A percentile compares a stretch with the other conserved stretches of the same genome.
Conservation (phyloP, 495 filamentous ascomycete genomes). For the Aspergillus avenaceus region DNA sequence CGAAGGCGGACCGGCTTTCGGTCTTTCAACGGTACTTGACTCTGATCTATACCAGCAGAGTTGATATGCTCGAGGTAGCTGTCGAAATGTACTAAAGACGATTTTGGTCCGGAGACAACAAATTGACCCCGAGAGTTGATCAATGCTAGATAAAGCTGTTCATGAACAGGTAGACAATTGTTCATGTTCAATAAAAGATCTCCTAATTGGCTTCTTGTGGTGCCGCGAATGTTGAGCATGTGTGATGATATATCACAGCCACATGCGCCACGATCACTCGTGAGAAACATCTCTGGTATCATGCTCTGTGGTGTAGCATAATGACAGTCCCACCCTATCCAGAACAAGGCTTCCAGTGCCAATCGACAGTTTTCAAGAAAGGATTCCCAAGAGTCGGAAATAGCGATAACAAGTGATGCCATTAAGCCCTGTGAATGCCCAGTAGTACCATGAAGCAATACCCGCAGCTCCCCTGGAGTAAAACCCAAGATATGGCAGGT, state of each 20-base stretch:
- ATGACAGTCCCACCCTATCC: slow-evolving; percentile 20
- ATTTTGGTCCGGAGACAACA: slow-evolving; percentile 27
- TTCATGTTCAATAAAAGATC: slow-evolving; percentile 8
- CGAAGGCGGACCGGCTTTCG: slow-evolving; percentile 17
- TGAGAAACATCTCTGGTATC: neutral
- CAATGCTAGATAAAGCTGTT: slow-evolving; percentile 20
- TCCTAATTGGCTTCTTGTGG: neutral
- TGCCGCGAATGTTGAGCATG: slow-evolving; percentile 17
- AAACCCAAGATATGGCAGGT: slow-evolving; percentile 20
- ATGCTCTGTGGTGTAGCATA: slow-evolving; percentile 9
- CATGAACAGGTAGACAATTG: slow-evolving; percentile 1
- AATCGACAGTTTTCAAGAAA: slow-evolving; percentile 14
- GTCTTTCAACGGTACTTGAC: slow-evolving; percentile 17
- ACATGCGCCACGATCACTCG: neutral
- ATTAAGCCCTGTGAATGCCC: slow-evolving; percentile 33
- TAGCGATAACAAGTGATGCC: slow-evolving; percentile 20
- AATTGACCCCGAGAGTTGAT: slow-evolving; percentile 27
- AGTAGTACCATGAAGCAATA: slow-evolving; percentile 18
- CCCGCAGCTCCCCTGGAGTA: slow-evolving; percentile 22
- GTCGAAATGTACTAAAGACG: slow-evolving; percentile 18
- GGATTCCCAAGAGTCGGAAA: slow-evolving; percentile 23
- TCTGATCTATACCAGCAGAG: slow-evolving; percentile 11
- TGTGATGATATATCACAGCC: slow-evolving; percentile 7
- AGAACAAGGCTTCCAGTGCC: slow-evolving; percentile 13
- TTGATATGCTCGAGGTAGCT: slow-evolving; percentile 6